phyloP scores from a whole-genome alignment of 805 yeast genomes.

The Wickerhamiella qilinensis region DNA sequence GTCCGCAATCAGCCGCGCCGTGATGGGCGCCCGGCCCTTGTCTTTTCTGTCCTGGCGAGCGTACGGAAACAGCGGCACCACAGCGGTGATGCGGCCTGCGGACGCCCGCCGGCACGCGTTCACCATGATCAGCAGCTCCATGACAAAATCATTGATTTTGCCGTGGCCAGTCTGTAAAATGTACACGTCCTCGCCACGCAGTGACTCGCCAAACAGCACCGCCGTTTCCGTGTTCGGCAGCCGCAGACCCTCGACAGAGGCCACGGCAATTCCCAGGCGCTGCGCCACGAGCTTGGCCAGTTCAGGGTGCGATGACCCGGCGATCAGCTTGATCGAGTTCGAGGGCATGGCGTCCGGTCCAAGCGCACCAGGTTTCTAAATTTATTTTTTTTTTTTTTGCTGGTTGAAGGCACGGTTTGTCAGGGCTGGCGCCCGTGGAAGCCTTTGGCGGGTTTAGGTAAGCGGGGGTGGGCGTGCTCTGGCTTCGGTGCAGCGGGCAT shows the following conservation, averaged over 20 bases:
- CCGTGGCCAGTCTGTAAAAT: slow-evolving; percentile 66
- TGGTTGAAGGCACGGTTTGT: no score
- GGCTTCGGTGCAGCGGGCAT: no score
- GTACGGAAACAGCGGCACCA: slow-evolving; percentile 90
- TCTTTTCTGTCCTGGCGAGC: slow-evolving; percentile 97
- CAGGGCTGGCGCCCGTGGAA: no score
- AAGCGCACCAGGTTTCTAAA: no score
- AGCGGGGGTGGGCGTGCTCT: no score
- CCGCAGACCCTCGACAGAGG: slow-evolving; percentile 45
- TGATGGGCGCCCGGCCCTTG: slow-evolving; percentile 89
- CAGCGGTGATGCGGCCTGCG: slow-evolving; percentile 88
- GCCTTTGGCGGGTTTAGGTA: no score
- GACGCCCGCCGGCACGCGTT: slow-evolving; percentile 93
- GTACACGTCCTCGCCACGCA: slow-evolving; percentile 69
- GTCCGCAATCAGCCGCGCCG: slow-evolving; percentile 90
- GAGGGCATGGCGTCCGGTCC: slow-evolving; percentile 23
- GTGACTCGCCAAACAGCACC: slow-evolving; percentile 54
- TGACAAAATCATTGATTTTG: slow-evolving; percentile 65
- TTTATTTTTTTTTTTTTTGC: no score
- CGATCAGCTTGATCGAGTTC: slow-evolving; percentile 41
- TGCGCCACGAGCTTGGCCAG: slow-evolving; percentile 60
- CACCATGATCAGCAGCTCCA: slow-evolving; percentile 80
- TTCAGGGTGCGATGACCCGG: slow-evolving; percentile 51
- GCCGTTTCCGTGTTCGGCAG: slow-evolving; percentile 15
- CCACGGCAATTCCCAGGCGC: slow-evolving; percentile 35